Conservation (phyloP, 805 yeast species). For the Saccharomycopsis sp. region DNA sequence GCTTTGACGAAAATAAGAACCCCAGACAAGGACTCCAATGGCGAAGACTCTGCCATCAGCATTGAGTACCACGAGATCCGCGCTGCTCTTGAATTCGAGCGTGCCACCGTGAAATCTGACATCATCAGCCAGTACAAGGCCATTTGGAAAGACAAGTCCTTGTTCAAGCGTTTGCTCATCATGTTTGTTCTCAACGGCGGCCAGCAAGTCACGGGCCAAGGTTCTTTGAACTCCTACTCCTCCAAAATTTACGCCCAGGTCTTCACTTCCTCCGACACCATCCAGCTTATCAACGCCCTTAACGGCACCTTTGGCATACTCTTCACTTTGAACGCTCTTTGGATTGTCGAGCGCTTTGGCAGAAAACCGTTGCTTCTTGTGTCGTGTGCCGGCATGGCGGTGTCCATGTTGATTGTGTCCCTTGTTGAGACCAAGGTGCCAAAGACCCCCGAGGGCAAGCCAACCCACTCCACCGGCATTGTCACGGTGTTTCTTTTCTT, state of each 20-base stretch:
- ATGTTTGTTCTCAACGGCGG: slow-evolving; percentile 16
- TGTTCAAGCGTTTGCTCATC: slow-evolving; percentile 6
- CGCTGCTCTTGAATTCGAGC: slow-evolving; percentile 18
- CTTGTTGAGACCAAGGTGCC: slow-evolving; percentile 49
- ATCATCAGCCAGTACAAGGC: slow-evolving; percentile 14
- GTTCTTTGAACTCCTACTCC: slow-evolving; percentile 19
- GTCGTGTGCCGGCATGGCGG: slow-evolving; percentile 46
- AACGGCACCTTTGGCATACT: slow-evolving; percentile 16
- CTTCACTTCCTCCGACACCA: slow-evolving; percentile 12
- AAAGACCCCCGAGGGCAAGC: slow-evolving; percentile 29
- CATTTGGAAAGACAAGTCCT: slow-evolving; percentile 8
- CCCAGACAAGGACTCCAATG: background rate
- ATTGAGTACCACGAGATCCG: slow-evolving; percentile 14
- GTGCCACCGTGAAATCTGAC: slow-evolving; percentile 5
- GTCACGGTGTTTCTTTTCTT: slow-evolving; percentile 59
- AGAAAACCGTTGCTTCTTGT: slow-evolving; percentile 40
- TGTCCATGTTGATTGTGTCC: slow-evolving; percentile 51
- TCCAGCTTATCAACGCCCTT: slow-evolving; percentile 24
- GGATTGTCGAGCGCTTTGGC: slow-evolving; percentile 45
- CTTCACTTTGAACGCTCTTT: slow-evolving; percentile 27
- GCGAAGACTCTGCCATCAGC: no score
- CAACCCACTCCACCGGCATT: slow-evolving; percentile 45
- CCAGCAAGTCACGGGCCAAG: slow-evolving; percentile 36
- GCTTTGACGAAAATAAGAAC: background rate
- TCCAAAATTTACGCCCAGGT: slow-evolving; percentile 18